Conservation (phyloP, 768 basidiomycete species). For the Mycena metata region DNA sequence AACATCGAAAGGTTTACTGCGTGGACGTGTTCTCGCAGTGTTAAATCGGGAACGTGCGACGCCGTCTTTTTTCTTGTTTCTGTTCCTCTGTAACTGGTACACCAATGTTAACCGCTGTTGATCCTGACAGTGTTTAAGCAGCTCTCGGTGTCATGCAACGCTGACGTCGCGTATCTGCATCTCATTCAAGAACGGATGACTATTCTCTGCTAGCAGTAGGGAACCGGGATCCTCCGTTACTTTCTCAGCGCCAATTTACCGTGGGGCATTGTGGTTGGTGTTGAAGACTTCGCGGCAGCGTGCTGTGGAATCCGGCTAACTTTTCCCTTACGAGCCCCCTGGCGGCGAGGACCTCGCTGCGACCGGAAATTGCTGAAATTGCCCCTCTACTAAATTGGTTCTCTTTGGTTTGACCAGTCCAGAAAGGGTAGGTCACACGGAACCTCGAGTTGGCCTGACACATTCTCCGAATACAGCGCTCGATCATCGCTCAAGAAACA, state of each 20-base stretch:
- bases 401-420: too few species aligned
- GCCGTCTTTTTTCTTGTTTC: neutral
- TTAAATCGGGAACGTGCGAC: conserved; percentile 23
- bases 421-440: neutral
- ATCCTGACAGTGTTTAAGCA: neutral
- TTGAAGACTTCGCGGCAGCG: neutral
- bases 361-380: neutral
- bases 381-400: too few species aligned
- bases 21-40: conserved; percentile 4
- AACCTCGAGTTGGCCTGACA: conserved; percentile 6
- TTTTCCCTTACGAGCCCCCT: neutral
- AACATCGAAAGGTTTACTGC: conserved; percentile 24
- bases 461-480: neutral
- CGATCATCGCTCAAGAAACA: too few species aligned
- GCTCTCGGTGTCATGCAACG: neutral
- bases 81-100: conserved; percentile 14
- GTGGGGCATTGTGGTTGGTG: neutral
- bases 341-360: neutral
- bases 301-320: neutral
- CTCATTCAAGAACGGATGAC: neutral
- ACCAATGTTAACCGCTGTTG: neutral
- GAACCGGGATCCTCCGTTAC: neutral
- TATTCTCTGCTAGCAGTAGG: neutral
- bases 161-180: conserved; percentile 14
- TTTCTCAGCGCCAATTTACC: neutral